Evolutionary conservation across 129 eudicot genomes (phyloP), one percentile per base, ranked within the genome.

Genomic region (Tanacetum coccineum): DNA sequence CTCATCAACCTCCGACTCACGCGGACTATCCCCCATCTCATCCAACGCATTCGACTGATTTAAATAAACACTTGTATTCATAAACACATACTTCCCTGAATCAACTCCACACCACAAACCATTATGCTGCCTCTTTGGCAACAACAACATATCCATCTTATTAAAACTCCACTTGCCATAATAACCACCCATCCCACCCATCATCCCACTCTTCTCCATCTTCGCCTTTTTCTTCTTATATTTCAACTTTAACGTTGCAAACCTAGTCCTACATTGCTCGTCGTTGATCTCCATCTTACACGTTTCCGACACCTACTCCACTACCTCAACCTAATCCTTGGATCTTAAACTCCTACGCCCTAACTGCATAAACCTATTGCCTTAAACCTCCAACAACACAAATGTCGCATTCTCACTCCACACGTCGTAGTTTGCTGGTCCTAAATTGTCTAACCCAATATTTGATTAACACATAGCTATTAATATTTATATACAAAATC

Each of bases 21-120:
- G 92, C 0, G 98, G 96, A 55, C 96, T 88, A 73, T 88, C 96
- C 75, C 87, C 79, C 95, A 93, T 93, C 64, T 93, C 98, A 79
- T 88, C 98, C 62, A 82, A 76, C 17, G 84, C 91, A 62, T 92
- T 92, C 6, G 95, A 83, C 64, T 71, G 85, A 51, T 87, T 79
- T 78, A 92, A 75, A 75, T 92, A 92, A 42, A 88, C 91, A 3
- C 80, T 69, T 0, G 91, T 85, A 62, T 88, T 86, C 98, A 86
- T 88, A 75, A 92, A 92, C 69, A 88, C 98, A 58, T 88, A 92
- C 53, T 92, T 96, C 76, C 96, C 98, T 0, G 96, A 88, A 84
- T 92, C 96, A 53, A 92, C 79, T 39, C 98, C 96, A 67, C 98
- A 88, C 3, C 89, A 87, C 73, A 92, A 80, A 52, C 96, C 96